Conservation (phyloP, 768 basidiomycete species). For the Tephrocybe sp. region DNA sequence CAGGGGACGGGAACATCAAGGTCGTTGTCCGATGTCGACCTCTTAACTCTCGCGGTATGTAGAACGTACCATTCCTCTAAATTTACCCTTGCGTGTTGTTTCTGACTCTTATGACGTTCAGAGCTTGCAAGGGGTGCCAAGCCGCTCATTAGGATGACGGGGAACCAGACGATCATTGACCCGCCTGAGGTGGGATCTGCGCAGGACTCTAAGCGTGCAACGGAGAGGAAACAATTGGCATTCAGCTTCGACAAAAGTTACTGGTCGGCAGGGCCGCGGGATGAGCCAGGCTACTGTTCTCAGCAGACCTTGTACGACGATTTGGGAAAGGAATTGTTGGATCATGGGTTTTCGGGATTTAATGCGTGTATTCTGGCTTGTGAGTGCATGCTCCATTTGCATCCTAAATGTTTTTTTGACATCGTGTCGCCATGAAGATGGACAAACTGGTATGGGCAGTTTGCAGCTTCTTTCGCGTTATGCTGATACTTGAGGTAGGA, state of each 20-base stretch:
- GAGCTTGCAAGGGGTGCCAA: conserved; percentile 94
- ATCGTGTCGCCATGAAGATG: conserved; percentile 40
- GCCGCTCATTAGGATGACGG: conserved; percentile 91
- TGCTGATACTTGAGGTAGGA: conserved; percentile 41
- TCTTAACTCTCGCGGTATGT: conserved; percentile 89
- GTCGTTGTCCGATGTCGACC: conserved; percentile 95
- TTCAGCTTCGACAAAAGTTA: conserved; percentile 99
- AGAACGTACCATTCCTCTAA: not conserved
- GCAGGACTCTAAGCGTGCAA: conserved; percentile 76
- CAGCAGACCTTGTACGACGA: conserved; percentile 96
- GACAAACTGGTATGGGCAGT: conserved; percentile 75
- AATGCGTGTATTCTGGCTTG: conserved; percentile 99
- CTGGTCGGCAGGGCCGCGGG: conserved; percentile 90
- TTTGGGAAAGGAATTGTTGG: conserved; percentile 89
- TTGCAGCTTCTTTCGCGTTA: not conserved
- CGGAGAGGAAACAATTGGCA: conserved; percentile 85
- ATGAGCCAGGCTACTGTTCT: conserved; percentile 89
- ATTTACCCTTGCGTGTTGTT: not conserved
- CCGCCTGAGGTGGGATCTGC: conserved; percentile 78
- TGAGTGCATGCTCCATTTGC: conserved; percentile 46
- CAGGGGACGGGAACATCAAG: conserved; percentile 88
- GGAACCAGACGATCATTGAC: conserved; percentile 89
- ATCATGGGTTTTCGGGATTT: conserved; percentile 95
- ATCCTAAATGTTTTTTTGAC: not conserved
- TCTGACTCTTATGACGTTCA: conserved; percentile 28